Evolutionary conservation across 441 rosid species (phyloP), one percentile per base, ranked within the genome.

Genomic region (Melianthus villosus): DNA sequence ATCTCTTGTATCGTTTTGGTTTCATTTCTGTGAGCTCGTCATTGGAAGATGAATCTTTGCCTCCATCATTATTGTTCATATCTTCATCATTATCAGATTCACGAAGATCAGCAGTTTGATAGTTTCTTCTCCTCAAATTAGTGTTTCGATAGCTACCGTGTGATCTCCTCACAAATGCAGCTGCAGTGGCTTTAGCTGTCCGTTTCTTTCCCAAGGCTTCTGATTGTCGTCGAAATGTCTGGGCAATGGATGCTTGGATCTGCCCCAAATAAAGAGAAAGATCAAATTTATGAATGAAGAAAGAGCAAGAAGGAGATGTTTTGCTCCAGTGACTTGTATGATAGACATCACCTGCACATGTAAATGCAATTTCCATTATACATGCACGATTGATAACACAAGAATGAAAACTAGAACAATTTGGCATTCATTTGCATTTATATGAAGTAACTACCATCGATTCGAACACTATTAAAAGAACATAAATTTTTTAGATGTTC

Each of bases 191-290:
- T 63, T 72, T 75, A 34, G 75, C 73, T 22, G 75, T 35, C 22
- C 60, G 82, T 48, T 64, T 65, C 51, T 65, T 75, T 25, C 40
- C 72, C 3, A 79, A 58, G 31, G 79, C 81, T 48, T 73, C 77
- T 32, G 91, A 58, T 48, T 79, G 91, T 27, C 70, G 53, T 58
- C 58, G 75, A 16, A 69, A 59, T 52, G 75, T 63, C 52, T 73
- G 64, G 10, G 84, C 91, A 62, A 79, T 75, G 44, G 84, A 73
- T 56, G 30, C 77, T 71, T 79, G 91, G 64, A 79, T 71, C 84
- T 79, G 64, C 41, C 60, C n/a, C 40, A 58, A 38, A 18, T 57
- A 43, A 62, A 20, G 28, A 45, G 47, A 10, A 25, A 48, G 33
- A 56, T 18, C 6, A 20, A 20, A 6, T 20, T 20, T 6, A 20